A percentile compares a stretch with the other conserved stretches of the same genome.
Conservation (phyloP, 805 yeast species). For the Debaryomyces prosopidis region DNA sequence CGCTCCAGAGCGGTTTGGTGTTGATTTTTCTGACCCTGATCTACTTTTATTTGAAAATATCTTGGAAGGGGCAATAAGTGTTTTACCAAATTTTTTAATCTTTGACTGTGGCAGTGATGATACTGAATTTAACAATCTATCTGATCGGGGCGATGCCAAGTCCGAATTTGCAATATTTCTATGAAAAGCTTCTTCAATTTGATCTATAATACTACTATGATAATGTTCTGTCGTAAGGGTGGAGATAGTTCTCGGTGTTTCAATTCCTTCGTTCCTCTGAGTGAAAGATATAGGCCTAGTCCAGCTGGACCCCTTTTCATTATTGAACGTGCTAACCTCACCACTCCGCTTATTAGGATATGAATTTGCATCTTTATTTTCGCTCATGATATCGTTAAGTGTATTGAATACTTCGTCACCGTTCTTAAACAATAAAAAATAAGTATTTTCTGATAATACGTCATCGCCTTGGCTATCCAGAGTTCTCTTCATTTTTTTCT, state of each 20-base stretch:
- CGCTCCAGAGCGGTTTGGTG: background rate
- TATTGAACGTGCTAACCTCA: too few relatives aligned
- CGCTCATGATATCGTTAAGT: constrained; percentile 19
- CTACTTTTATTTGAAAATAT: constrained; percentile 13
- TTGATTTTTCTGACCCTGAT: background rate
- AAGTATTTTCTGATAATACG: constrained; percentile 65
- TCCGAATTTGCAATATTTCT: background rate
- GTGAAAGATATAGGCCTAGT: too few relatives aligned
- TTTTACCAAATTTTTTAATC: constrained; percentile 18
- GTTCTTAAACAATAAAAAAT: constrained; percentile 62
- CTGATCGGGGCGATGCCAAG: background rate
- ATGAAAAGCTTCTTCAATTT: background rate
- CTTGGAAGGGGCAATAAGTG: constrained; percentile 17
- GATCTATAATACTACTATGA: background rate
- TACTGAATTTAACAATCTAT: background rate
- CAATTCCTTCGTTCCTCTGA: too few relatives aligned
- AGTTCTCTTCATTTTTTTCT: background rate
- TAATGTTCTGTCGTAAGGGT: background rate
- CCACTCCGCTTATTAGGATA: too few relatives aligned
- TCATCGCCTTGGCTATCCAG: constrained; percentile 15
- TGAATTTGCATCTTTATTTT: background rate
- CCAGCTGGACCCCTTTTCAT: too few relatives aligned
- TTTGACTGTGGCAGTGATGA: constrained; percentile 7
- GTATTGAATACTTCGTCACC: constrained; percentile 45
- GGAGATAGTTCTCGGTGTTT: background rate